Percentiles rank a stretch among this genome's conserved stretches.
phyloP scores from a whole-genome alignment of 208 protist species.

The Leishmania major region DNA sequence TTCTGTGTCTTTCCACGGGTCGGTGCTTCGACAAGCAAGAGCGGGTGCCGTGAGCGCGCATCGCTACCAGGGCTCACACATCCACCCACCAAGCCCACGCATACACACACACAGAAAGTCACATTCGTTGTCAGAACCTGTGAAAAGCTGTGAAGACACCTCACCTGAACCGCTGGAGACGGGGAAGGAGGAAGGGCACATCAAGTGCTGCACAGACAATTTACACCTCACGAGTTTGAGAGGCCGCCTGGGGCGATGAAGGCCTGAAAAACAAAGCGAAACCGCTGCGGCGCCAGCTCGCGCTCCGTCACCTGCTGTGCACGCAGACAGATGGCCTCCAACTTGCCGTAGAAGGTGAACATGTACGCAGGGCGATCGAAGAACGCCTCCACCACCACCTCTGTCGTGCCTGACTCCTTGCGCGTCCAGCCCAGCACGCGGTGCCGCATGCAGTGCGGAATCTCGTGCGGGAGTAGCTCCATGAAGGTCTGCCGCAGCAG shows the following conservation, averaged over 20 bases:
- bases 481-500: constrained; percentile 82
- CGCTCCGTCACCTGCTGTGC: constrained; percentile 67
- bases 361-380: constrained; percentile 89
- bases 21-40: not conserved
- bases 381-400: constrained; percentile 92
- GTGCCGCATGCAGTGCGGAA: constrained; percentile 83
- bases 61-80: not conserved
- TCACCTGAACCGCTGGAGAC: not conserved
- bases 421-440: constrained; percentile 88
- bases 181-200: not conserved
- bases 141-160: not conserved
- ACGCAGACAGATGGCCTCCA: constrained; percentile 82
- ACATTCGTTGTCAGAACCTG: not conserved
- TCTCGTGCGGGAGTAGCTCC: constrained; percentile 87
- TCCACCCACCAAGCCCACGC: not conserved
- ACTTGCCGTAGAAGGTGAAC: constrained; percentile 89
- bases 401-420: constrained; percentile 77
- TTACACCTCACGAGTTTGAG: constrained; percentile 33
- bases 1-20: not conserved
- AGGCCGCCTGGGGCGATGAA: constrained; percentile 83
- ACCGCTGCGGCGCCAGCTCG: constrained; percentile 60
- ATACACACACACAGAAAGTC: not conserved
- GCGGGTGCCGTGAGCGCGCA: not conserved
- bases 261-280: constrained; percentile 88
- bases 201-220: not conserved